phyloP scores from a whole-genome alignment of 1,284 basidiomycete genomes.

The Anthracocystis walkeri region DNA sequence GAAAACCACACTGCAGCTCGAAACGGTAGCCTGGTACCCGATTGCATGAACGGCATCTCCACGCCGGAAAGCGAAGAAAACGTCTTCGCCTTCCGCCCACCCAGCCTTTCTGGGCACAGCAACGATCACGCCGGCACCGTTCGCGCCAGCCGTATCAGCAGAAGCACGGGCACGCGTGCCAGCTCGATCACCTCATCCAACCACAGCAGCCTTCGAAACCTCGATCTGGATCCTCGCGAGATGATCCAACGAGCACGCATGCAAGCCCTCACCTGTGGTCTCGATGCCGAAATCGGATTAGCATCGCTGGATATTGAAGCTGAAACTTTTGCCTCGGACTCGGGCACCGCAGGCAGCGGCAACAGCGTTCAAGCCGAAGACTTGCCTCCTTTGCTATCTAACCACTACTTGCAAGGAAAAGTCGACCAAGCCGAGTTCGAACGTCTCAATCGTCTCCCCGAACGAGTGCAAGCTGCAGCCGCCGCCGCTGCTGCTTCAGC shows the following conservation, averaged over 20 bases:
- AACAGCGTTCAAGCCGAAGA: constrained; percentile 29
- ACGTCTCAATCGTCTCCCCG: constrained; percentile 37
- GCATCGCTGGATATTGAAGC: constrained; percentile 15
- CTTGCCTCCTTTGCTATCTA: constrained; percentile 42
- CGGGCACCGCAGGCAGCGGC: not conserved
- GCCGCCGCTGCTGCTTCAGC: constrained; percentile 17
- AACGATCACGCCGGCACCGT: constrained; percentile 1
- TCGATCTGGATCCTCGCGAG: constrained; percentile 32
- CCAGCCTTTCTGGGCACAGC: constrained; percentile 23
- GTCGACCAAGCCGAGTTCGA: constrained; percentile 31
- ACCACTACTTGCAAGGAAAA: constrained; percentile 41
- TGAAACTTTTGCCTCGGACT: not conserved
- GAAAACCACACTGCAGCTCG: not conserved
- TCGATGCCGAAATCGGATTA: constrained; percentile 34
- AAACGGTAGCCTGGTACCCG: constrained; percentile 2
- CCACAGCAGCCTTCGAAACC: constrained; percentile 20
- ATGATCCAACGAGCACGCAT: constrained; percentile 32
- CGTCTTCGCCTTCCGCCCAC: constrained; percentile 40
- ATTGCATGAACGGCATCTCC: not conserved
- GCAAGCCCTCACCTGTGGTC: constrained; percentile 26
- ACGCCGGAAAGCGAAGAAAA: constrained; percentile 26
- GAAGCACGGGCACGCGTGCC: not conserved
- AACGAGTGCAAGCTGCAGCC: constrained; percentile 24
- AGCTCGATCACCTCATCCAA: constrained; percentile 33
- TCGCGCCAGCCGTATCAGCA: not conserved